These are phyloP conservation scores for Parachlorella kessleri DNA, from an alignment of 139 green algal genomes.

Conservation along the genomic window DNA sequence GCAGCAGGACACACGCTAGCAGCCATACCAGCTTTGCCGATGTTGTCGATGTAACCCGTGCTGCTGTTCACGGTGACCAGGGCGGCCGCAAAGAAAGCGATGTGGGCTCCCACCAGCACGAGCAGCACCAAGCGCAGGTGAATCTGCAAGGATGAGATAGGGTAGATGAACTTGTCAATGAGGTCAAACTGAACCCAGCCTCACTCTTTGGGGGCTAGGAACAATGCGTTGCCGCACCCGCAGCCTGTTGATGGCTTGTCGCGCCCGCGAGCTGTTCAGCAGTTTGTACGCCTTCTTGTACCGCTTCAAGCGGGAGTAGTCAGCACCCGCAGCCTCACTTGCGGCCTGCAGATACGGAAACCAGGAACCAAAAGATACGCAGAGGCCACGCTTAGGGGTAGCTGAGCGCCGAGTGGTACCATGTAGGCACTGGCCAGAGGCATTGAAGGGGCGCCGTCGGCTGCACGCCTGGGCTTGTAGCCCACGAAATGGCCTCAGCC, in stretches of 20 bases:
- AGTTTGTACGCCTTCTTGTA: slow-evolving; percentile 17
- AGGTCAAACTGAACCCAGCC: background rate
- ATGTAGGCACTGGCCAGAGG: too few species aligned
- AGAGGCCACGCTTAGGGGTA: too few species aligned
- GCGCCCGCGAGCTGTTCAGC: slow-evolving; percentile 6
- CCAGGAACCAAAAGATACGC: too few species aligned
- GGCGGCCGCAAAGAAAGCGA: background rate
- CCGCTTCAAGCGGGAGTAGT: slow-evolving; percentile 16
- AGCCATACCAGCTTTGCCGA: background rate
- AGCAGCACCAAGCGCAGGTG: slow-evolving; percentile 3
- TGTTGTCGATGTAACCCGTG: background rate
- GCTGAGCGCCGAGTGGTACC: too few species aligned
- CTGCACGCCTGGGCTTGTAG: too few species aligned
- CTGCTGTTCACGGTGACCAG: slow-evolving; percentile 2
- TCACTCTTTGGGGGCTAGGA: too few species aligned
- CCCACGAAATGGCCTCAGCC: too few species aligned
- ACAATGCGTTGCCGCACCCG: background rate
- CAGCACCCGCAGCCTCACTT: background rate
- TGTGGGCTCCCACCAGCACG: background rate
- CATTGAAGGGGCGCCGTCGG: too few species aligned
- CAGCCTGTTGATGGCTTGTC: slow-evolving; percentile 13
- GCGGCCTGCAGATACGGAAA: too few species aligned
- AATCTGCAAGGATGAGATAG: background rate
- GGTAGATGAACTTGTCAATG: background rate
- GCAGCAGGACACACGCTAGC: too few species aligned